Base-by-base conservation (phyloP, 495 filamentous ascomycete genomes). In the Oidiodendron maius region DNA sequence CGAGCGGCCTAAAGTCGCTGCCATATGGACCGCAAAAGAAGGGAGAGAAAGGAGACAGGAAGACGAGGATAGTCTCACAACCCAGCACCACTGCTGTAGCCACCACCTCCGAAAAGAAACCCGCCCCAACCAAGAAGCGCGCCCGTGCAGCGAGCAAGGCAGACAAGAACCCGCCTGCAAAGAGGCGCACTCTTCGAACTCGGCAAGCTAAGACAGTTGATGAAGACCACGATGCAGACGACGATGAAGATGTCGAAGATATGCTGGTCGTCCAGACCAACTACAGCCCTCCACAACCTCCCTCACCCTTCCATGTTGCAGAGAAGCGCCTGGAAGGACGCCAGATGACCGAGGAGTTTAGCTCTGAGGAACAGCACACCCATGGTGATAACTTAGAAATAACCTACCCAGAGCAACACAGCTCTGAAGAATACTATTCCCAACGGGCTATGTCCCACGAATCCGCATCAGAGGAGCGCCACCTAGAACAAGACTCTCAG, bases 1-100 rank as follows among this genome's bases (percentile, higher is more conserved):
- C 44, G 24, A 46, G 44, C 22, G 44, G 44, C 4, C 22, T 44
- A 18, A 37, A 15, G 21, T 44, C 41, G 4, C 41, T 44, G 16
- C 41, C 41, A 23, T 30, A 44, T 21, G 16, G n/a, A n/a, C 41
- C 13, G 15, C 5, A 44, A 18, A 30, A 15, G 15, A 25, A 6
- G n/a, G 41, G 9, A 21, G n/a, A 44, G 21, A 21, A 15, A 17
- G 4, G 11, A 46, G 43, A 4, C 26, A 5, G 26, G 5, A 30
- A 30, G 26, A 12, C 26, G 12, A 30, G 12, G 26, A 30, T 12
- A 6, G 13, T 12, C n/a, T 39, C 13, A 18, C 40, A n/a, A n/a
- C n/a, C n/a, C n/a, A n/a, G n/a, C n/a, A n/a, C n/a, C n/a, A n/a
- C n/a, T n/a, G n/a, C n/a, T n/a, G n/a, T n/a, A n/a, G n/a, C n/a